A percentile compares a stretch with the other conserved stretches of the same genome.
These are phyloP conservation scores for Fusarium longipes DNA, from an alignment of 2,329 filamentous ascomycete species.

Conservation along the genomic window DNA sequence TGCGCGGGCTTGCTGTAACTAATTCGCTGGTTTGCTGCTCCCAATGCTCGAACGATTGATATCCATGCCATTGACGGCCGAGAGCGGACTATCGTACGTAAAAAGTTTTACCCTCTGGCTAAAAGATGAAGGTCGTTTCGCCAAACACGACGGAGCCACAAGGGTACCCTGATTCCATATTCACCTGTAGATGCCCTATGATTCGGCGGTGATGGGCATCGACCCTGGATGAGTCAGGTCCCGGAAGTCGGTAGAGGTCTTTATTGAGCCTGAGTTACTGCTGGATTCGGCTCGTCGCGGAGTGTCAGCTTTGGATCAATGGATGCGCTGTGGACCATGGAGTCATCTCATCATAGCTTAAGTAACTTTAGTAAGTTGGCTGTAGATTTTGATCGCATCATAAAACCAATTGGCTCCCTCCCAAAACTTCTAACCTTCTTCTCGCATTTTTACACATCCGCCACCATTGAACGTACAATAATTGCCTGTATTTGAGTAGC, in stretches of 20 bases:
- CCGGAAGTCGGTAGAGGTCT: constrained; percentile 43
- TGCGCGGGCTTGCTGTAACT: constrained; percentile 9
- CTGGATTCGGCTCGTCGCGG: constrained; percentile 45
- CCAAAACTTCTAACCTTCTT: background rate
- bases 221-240: constrained; percentile 39
- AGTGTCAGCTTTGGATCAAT: constrained; percentile 22
- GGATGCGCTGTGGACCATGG: constrained; percentile 20
- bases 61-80: constrained; percentile 24
- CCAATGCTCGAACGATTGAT: constrained; percentile 19
- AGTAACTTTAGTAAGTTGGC: background rate
- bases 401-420: constrained; percentile 35
- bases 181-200: constrained; percentile 16
- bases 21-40: constrained; percentile 11
- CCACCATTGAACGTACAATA: background rate
- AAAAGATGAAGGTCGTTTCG: constrained; percentile 5
- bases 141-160: constrained; percentile 28
- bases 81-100: constrained; percentile 32
- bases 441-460: background rate
- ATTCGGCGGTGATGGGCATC: constrained; percentile 32
- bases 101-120: constrained; percentile 32
- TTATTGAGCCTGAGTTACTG: constrained; percentile 28
- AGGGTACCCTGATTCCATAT: constrained; percentile 33
- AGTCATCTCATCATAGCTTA: constrained; percentile 40
- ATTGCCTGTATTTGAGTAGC: constrained; percentile 5
- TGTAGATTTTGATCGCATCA: constrained; percentile 25